Evolutionary conservation across 306 rosid species (phyloP).

Genomic region (Quillaja saponaria): DNA sequence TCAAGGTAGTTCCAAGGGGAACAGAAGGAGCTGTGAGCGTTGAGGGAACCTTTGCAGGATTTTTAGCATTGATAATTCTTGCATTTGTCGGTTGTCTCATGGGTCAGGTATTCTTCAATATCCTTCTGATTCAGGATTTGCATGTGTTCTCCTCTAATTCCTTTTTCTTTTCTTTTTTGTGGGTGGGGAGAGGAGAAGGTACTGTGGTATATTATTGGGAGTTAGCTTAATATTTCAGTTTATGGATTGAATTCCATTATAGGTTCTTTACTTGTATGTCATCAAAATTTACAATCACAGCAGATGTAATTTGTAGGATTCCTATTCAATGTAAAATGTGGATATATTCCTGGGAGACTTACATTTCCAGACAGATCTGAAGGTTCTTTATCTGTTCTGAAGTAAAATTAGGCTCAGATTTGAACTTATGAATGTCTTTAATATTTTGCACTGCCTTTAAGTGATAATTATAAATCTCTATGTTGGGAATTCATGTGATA

Average conservation of each 20-base stretch:
- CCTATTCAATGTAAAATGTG: not conserved
- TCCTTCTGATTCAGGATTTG: conserved; percentile 11
- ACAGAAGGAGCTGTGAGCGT: conserved; percentile 97
- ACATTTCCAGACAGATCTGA: no score
- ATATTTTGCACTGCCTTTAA: no score
- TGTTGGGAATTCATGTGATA: no score
- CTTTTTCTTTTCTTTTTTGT: not conserved
- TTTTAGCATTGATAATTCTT: conserved; percentile 73
- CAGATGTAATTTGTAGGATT: not conserved
- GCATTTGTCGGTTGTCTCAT: conserved; percentile 61
- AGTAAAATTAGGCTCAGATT: no score
- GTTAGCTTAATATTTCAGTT: not conserved
- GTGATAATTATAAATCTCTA: no score
- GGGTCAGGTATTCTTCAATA: conserved; percentile 62
- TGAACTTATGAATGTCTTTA: no score
- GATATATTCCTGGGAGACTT: no score
- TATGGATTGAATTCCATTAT: not conserved
- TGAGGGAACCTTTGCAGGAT: conserved; percentile 93
- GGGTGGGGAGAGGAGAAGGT: not conserved
- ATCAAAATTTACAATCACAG: not conserved
- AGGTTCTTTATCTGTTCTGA: no score
- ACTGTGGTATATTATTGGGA: not conserved
- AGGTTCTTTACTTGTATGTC: not conserved
- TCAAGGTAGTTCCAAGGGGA: conserved; percentile 94
- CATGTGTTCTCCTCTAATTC: not conserved